Conservation (phyloP, 192 early-diverging fungal genomes). For the Backusella tarrabulga region DNA sequence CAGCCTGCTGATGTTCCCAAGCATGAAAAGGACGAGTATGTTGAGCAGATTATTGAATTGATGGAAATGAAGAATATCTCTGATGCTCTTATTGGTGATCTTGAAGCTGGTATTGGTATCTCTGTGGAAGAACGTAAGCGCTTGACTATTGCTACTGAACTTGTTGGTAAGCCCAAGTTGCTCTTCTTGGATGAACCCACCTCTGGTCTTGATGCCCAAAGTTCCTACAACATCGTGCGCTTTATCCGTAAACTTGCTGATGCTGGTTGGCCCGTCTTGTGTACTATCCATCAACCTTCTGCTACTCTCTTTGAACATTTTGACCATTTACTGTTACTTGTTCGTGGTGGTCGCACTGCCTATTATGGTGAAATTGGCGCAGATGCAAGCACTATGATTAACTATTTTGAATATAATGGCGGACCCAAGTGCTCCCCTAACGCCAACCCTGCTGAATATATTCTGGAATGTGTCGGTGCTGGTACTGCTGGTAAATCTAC, state of each 20-base stretch:
- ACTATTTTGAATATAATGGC: slow-evolving; percentile 75
- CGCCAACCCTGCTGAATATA: slow-evolving; percentile 87
- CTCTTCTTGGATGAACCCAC: slow-evolving; percentile 92
- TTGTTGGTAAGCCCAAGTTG: slow-evolving; percentile 74
- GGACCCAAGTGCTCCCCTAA: slow-evolving; percentile 60
- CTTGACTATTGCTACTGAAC: slow-evolving; percentile 81
- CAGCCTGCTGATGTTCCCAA: slow-evolving; percentile 63
- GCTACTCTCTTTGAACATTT: slow-evolving; percentile 83
- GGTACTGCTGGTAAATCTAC: slow-evolving; percentile 20
- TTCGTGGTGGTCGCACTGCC: slow-evolving; percentile 72
- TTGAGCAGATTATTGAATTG: slow-evolving; percentile 74
- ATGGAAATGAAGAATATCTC: slow-evolving; percentile 70
- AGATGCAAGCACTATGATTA: slow-evolving; percentile 61
- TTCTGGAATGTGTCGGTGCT: slow-evolving; percentile 73
- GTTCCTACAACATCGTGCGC: slow-evolving; percentile 74
- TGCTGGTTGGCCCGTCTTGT: slow-evolving; percentile 68
- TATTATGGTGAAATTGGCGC: slow-evolving; percentile 82
- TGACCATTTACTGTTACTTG: slow-evolving; percentile 77
- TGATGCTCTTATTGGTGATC: slow-evolving; percentile 70
- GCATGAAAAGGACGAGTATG: slow-evolving; percentile 65
- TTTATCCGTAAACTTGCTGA: slow-evolving; percentile 66
- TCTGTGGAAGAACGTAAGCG: slow-evolving; percentile 87
- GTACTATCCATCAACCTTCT: slow-evolving; percentile 87
- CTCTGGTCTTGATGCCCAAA: slow-evolving; percentile 78
- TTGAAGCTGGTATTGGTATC: slow-evolving; percentile 73